Conservation (phyloP, 495 filamentous ascomycete genomes). For the Lasiosphaeris hirsuta region DNA sequence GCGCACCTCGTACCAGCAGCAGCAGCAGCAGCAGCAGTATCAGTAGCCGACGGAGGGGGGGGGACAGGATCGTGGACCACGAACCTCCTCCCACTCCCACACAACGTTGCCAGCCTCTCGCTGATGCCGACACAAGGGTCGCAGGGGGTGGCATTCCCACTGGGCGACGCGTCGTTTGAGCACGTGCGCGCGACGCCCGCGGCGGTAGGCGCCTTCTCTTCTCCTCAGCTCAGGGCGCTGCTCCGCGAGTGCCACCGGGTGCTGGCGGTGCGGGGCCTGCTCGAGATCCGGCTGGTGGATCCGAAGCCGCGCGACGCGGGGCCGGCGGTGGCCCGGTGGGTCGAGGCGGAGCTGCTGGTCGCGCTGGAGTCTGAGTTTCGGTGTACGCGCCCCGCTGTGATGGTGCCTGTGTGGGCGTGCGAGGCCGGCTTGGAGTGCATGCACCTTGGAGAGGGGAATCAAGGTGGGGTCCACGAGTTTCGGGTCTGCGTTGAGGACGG, state of each 20-base stretch:
- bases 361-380: background rate
- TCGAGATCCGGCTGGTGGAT: constrained; percentile 2
- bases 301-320: constrained; percentile 1
- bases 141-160: background rate
- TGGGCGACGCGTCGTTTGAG: constrained; percentile 1
- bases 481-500: constrained; percentile 1
- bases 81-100: background rate
- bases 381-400: background rate
- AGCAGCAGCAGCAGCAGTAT: no score
- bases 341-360: constrained; percentile 1
- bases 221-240: constrained; percentile 3
- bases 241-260: constrained; percentile 1
- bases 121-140: background rate
- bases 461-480: background rate
- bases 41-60: background rate
- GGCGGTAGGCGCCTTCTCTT: background rate
- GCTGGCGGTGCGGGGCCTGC: constrained; percentile 5
- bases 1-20: background rate
- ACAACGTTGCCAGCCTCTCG: constrained; percentile 1
- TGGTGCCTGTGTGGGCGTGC: constrained; percentile 1
- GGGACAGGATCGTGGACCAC: background rate
- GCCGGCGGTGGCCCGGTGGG: background rate
- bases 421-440: background rate
- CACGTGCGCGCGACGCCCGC: background rate
- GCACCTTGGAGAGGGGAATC: background rate